These are phyloP conservation scores for Afroboletus lepidellus DNA, from an alignment of 1,284 basidiomycete genomes.

Conservation along the genomic window DNA sequence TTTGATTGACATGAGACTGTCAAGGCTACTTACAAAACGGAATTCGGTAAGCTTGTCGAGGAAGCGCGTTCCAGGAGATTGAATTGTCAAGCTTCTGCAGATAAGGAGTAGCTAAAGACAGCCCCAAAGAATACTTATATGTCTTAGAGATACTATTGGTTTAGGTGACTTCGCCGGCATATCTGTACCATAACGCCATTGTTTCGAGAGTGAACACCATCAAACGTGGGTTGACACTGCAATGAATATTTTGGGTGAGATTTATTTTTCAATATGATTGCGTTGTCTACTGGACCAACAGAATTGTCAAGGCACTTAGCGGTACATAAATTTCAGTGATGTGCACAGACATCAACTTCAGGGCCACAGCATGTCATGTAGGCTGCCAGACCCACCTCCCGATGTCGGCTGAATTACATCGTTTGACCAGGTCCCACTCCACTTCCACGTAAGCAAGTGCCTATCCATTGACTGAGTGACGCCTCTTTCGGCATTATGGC, in stretches of 20 bases:
- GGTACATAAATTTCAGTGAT: no score
- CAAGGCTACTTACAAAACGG: slow-evolving; percentile 24
- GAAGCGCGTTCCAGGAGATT: slow-evolving; percentile 20
- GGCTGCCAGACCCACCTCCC: slow-evolving; percentile 2
- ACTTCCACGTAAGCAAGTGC: slow-evolving; percentile 9
- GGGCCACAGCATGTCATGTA: slow-evolving; percentile 5
- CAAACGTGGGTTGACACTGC: not conserved
- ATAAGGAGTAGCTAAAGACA: slow-evolving; percentile 10
- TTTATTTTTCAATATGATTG: not conserved
- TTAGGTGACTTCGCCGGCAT: not conserved
- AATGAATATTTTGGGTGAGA: slow-evolving; percentile 5
- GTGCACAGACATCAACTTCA: not conserved
- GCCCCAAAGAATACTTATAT: slow-evolving; percentile 15
- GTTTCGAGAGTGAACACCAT: slow-evolving; percentile 1
- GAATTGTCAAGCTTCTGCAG: slow-evolving; percentile 1
- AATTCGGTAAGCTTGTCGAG: slow-evolving; percentile 28
- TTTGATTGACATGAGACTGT: not conserved
- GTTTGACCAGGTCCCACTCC: slow-evolving; percentile 11
- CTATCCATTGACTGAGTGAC: slow-evolving; percentile 9
- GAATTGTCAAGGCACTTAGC: no score
- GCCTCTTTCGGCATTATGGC: slow-evolving; percentile 2
- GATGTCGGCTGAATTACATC: slow-evolving; percentile 15
- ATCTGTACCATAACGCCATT: slow-evolving; percentile 2
- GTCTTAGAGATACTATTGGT: slow-evolving; percentile 2
- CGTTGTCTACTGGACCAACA: not conserved